Evolutionary conservation across 169 alveolate genomes (phyloP), one percentile per base, ranked within the genome.

Genomic region (Cryptosporidium viatorum): DNA sequence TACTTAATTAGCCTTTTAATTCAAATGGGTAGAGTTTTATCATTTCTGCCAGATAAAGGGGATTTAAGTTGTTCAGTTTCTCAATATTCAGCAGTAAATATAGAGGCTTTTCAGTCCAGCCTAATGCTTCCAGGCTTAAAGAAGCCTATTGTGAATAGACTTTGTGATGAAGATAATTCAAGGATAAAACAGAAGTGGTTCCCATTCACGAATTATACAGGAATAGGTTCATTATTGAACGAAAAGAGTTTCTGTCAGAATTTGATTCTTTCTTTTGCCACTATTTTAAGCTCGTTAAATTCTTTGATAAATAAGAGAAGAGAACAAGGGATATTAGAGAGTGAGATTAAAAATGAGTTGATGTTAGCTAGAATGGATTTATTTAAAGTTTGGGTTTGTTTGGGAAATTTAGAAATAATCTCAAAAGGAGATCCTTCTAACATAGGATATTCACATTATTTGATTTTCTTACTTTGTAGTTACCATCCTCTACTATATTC

Each of bases 401-500:
- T 55, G 35, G 67, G 67, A 5, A 55, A 26, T 23, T 29, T 65
- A 35, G 71, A 65, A 35, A 31, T 65, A 0, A 9, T 65, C 16
- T 65, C 71, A 10, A 37, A 35, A 41, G 45, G 43, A 18, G 65
- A 37, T 21, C 68, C 80, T 5, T 60, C 59, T 3, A 67, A 1
- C 5, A 60, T 80, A 43, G 74, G 74, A 31, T 80, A 29, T 18
- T 29, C 31, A 14, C 62, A 80, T 33, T 59, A 21, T 35, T 9
- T 31, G 3, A 7, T 80, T 21, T 80, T 80, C n/a, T 35, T 80
- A 39, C 52, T 80, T 37, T 80, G 74, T 23, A 62, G 73, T 43
- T 80, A 45, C 31, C 89, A 80, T 80, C 89, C 89, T 26, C 39
- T 80, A 67, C 0, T 71, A 29, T 69, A 26, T 69, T 41, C 26